These are phyloP conservation scores for Pseudocercospora pini-densiflorae DNA, from an alignment of 2,329 filamentous ascomycete genomes.

Conservation along the genomic window DNA sequence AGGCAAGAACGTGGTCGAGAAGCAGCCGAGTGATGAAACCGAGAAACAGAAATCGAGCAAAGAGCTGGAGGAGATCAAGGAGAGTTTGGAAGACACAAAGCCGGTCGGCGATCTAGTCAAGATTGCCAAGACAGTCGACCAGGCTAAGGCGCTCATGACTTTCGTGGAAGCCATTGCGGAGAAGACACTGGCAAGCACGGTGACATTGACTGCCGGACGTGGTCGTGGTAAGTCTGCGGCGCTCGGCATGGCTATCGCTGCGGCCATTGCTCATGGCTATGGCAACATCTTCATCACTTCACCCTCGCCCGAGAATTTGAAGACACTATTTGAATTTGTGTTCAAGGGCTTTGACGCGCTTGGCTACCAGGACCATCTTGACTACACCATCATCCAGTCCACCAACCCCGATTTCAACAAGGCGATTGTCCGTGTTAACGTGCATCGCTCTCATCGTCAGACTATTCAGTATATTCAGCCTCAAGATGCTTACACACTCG, in stretches of 20 bases:
- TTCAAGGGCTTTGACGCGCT: constrained; percentile 98
- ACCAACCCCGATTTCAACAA: constrained; percentile 99
- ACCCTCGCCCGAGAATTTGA: constrained; percentile 96
- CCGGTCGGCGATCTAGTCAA: constrained; percentile 83
- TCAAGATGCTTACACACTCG: constrained; percentile 91
- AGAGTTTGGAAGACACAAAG: constrained; percentile 81
- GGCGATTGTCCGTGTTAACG: constrained; percentile 94
- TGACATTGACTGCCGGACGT: constrained; percentile 89
- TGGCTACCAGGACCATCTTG: constrained; percentile 90
- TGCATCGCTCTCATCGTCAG: constrained; percentile 92
- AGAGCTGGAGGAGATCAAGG: constrained; percentile 86
- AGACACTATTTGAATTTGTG: constrained; percentile 96
- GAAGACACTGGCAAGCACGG: constrained; percentile 92
- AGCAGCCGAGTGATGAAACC: constrained; percentile 75
- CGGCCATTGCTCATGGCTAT: constrained; percentile 93
- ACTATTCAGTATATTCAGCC: constrained; percentile 99
- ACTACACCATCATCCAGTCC: constrained; percentile 97
- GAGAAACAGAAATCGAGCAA: constrained; percentile 70
- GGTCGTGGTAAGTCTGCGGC: constrained; percentile 97
- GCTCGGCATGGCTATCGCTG: constrained; percentile 89
- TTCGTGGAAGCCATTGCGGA: constrained; percentile 97
- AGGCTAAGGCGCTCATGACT: constrained; percentile 94
- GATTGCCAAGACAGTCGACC: constrained; percentile 88
- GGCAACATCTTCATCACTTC: constrained; percentile 99
- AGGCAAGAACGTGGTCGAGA: constrained; percentile 82